Evolutionary conservation across 108 stramenopile genomes (phyloP).

Genomic region (Nitzschia inconspicua): DNA sequence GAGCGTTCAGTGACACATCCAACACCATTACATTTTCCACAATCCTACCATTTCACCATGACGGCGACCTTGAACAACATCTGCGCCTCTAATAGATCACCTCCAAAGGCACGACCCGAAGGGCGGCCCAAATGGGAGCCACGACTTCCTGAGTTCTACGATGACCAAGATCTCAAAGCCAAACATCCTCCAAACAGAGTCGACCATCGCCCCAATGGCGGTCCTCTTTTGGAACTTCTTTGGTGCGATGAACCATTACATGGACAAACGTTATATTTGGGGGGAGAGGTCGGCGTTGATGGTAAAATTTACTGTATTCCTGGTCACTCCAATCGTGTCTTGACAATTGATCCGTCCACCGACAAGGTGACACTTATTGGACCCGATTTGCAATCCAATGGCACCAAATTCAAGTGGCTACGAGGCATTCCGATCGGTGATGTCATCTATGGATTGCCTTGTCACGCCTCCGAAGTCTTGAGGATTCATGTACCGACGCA

Average conservation of each 20-base stretch:
- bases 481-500: conserved; percentile 67
- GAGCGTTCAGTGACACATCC: too few species aligned
- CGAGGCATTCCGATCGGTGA: conserved; percentile 67
- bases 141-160: neutral
- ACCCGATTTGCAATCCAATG: conserved; percentile 36
- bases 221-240: conserved; percentile 32
- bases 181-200: conserved; percentile 30
- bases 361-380: conserved; percentile 63
- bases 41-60: too few species aligned
- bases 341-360: conserved; percentile 55
- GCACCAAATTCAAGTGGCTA: conserved; percentile 78
- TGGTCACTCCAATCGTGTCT: conserved; percentile 60
- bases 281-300: conserved; percentile 73
- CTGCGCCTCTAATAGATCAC: too few species aligned
- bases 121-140: too few species aligned
- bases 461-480: conserved; percentile 71
- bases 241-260: conserved; percentile 35
- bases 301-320: conserved; percentile 85
- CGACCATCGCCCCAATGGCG: conserved; percentile 36
- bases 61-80: too few species aligned
- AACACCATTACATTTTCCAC: too few species aligned
- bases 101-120: too few species aligned
- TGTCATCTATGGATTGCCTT: conserved; percentile 83
- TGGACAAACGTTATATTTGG: conserved; percentile 66
- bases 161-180: neutral